A percentile compares a stretch with the other conserved stretches of the same genome.
These are phyloP conservation scores for Citeromyces nyonsensis DNA, from an alignment of 805 yeast species.

Conservation along the genomic window DNA sequence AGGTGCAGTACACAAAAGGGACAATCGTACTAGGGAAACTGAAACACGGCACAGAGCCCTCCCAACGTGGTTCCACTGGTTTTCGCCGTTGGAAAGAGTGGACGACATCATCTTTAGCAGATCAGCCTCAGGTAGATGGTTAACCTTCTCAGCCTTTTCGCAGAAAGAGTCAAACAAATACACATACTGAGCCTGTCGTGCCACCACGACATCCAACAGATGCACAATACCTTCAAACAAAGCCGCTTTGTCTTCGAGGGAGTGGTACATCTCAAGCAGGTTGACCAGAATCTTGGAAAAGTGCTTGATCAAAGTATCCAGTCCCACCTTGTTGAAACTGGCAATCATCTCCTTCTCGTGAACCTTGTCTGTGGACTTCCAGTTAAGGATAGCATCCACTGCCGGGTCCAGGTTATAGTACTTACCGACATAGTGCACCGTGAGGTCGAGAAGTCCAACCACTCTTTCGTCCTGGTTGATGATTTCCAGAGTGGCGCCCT, in stretches of 20 bases:
- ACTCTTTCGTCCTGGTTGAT: constrained; percentile 20
- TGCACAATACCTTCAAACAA: constrained; percentile 43
- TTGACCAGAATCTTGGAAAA: constrained; percentile 39
- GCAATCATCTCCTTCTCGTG: constrained; percentile 25
- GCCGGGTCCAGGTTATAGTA: constrained; percentile 41
- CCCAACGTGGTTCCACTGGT: constrained; percentile 47
- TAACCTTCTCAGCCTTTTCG: constrained; percentile 10
- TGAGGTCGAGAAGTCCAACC: constrained; percentile 28
- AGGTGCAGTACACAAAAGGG: constrained; percentile 5
- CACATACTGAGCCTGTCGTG: constrained; percentile 49
- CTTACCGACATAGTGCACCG: constrained; percentile 56
- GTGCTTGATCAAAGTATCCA: constrained; percentile 35
- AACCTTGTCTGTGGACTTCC: constrained; percentile 27
- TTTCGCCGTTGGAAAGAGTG: constrained; percentile 29
- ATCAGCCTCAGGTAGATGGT: constrained; percentile 33
- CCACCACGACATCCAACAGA: constrained; percentile 44
- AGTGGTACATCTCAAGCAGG: constrained; percentile 18
- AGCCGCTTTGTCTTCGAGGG: constrained; percentile 10
- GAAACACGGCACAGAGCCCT: constrained; percentile 49
- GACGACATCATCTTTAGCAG: constrained; percentile 28
- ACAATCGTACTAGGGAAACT: constrained; percentile 29
- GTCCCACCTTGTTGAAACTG: constrained; percentile 29
- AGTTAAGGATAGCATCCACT: constrained; percentile 35
- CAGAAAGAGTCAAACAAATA: constrained; percentile 38
- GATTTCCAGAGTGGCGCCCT: constrained; percentile 26